Conservation (phyloP, 2,329 filamentous ascomycete species). For the Nothomitra cinnamomea region DNA sequence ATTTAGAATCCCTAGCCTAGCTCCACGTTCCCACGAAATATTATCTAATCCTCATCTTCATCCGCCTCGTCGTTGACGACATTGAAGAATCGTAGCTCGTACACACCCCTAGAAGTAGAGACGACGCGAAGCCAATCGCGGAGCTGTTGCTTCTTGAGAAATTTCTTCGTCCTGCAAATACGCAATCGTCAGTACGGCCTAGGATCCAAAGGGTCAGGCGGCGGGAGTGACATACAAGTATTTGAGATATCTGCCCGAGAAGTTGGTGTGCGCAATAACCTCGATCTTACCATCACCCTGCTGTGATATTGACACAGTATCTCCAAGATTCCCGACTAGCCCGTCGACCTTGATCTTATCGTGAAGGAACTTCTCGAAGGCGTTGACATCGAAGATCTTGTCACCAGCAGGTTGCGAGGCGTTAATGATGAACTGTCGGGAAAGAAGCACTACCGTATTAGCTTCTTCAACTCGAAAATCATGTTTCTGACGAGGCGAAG, state of each 20-base stretch:
- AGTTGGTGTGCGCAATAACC: constrained; percentile 91
- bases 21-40: neutral
- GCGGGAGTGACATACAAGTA: constrained; percentile 58
- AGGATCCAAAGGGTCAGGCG: neutral
- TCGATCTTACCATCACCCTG: constrained; percentile 94
- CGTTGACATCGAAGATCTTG: constrained; percentile 99
- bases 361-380: constrained; percentile 99
- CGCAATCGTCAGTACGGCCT: neutral
- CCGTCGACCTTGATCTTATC: constrained; percentile 99
- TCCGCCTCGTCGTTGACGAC: constrained; percentile 96
- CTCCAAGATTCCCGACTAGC: constrained; percentile 94
- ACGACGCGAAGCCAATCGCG: constrained; percentile 99
- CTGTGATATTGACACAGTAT: constrained; percentile 79
- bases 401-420: constrained; percentile 93
- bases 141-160: constrained; percentile 99
- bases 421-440: constrained; percentile 86
- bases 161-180: constrained; percentile 83
- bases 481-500: neutral
- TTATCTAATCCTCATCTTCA: constrained; percentile 89
- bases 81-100: constrained; percentile 99
- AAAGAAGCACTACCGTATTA: constrained; percentile 10
- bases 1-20: neutral
- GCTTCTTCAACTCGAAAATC: constrained; percentile 5
- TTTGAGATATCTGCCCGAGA: constrained; percentile 98
- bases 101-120: constrained; percentile 92